Evolutionary conservation across 1,284 basidiomycete species (phyloP).

Genomic region (Malassezia dermatis): DNA sequence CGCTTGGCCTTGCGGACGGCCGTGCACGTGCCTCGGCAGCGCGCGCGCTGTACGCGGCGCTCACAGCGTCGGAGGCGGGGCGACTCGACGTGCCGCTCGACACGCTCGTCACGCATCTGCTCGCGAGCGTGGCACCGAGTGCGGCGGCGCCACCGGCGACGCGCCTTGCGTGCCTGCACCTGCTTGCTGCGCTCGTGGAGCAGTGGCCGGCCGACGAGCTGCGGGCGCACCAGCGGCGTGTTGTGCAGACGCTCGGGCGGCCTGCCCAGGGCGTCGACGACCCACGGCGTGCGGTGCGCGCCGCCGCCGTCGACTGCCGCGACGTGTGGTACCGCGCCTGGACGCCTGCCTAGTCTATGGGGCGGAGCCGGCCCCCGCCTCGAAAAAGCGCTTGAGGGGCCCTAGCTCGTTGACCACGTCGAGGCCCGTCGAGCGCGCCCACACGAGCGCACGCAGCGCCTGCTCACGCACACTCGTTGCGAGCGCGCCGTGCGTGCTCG

Average conservation of each 20-base stretch:
- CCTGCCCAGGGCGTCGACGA: conserved; percentile 34
- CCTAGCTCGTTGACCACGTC: conserved; percentile 44
- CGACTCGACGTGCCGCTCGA: conserved; percentile 18
- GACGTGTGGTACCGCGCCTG: conserved; percentile 27
- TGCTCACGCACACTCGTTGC: conserved; percentile 20
- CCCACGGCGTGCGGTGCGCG: conserved; percentile 23
- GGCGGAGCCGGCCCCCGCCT: conserved; percentile 12
- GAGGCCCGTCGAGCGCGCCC: conserved; percentile 41
- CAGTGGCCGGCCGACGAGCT: conserved; percentile 68
- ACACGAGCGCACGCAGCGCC: conserved; percentile 23
- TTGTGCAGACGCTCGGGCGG: conserved; percentile 62
- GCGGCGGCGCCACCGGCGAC: conserved; percentile 53
- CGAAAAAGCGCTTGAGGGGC: conserved; percentile 32
- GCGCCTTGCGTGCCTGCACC: conserved; percentile 60
- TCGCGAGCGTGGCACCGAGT: conserved; percentile 16
- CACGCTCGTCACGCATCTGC: conserved; percentile 23
- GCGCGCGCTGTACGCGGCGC: conserved; percentile 58
- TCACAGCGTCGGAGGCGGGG: not conserved
- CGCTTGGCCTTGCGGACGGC: conserved; percentile 65
- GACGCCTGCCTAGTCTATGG: not conserved
- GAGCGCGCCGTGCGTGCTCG: not conserved
- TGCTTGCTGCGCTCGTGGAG: conserved; percentile 62
- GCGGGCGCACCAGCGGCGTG: conserved; percentile 61
- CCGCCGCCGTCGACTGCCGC: conserved; percentile 33
- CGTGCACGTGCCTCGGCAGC: conserved; percentile 69